Evolutionary conservation across 257 asterid genomes (phyloP).

Genomic region (Ligustrum vulgare): DNA sequence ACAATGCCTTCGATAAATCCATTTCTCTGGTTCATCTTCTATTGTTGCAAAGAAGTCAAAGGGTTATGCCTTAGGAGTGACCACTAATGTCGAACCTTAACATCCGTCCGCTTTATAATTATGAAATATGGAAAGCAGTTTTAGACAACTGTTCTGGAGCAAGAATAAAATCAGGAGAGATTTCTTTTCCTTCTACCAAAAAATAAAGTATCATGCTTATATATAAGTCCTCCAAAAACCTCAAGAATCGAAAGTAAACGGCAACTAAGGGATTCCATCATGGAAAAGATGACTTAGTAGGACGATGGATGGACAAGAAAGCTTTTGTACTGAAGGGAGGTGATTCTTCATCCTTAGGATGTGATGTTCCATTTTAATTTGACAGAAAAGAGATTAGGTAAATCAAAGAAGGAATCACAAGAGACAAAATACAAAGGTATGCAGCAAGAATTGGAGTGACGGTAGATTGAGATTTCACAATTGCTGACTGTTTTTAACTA

Average conservation of each 20-base stretch:
- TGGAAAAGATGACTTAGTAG: constrained; percentile 43
- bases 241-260: constrained; percentile 64
- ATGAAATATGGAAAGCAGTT: constrained; percentile 77
- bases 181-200: constrained; percentile 85
- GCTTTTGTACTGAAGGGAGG: constrained; percentile 35
- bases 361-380: constrained; percentile 54
- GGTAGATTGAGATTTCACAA: too few species aligned
- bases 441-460: constrained; percentile 48
- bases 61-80: constrained; percentile 29
- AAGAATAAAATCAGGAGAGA: constrained; percentile 62
- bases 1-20: constrained; percentile 19
- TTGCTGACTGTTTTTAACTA: too few species aligned
- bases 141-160: constrained; percentile 76
- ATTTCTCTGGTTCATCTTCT: constrained; percentile 35
- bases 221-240: constrained; percentile 56
- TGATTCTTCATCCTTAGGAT: constrained; percentile 22
- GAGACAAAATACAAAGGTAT: constrained; percentile 43
- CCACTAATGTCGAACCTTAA: constrained; percentile 44
- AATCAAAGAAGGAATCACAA: constrained; percentile 66
- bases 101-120: constrained; percentile 76
- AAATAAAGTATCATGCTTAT: constrained; percentile 73
- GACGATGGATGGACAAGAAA: constrained; percentile 38
- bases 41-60: constrained; percentile 38
- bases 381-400: constrained; percentile 84
- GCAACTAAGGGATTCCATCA: constrained; percentile 32